These are phyloP conservation scores for Boletellus emodensis DNA, from an alignment of 768 basidiomycete genomes.

Conservation along the genomic window DNA sequence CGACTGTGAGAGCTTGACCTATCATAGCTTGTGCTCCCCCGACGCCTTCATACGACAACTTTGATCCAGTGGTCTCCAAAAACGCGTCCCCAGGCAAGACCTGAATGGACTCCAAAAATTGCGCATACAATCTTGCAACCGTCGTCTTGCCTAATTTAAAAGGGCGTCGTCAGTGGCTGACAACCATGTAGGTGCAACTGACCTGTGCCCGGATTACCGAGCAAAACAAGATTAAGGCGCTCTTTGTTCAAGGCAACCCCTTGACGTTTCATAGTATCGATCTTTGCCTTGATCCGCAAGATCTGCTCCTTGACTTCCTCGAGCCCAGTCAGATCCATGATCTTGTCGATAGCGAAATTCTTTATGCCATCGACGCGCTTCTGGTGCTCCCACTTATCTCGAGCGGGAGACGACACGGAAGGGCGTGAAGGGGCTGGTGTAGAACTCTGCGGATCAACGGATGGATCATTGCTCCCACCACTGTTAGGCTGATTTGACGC, in stretches of 20 bases:
- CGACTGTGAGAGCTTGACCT: slow-evolving; percentile 42
- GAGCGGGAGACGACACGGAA: neutral
- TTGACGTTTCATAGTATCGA: slow-evolving; percentile 49
- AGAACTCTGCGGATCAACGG: neutral
- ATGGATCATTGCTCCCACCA: neutral
- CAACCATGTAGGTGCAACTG: slow-evolving; percentile 52
- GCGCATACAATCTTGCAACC: slow-evolving; percentile 53
- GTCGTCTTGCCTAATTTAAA: neutral
- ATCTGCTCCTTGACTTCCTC: slow-evolving; percentile 60
- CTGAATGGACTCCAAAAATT: slow-evolving; percentile 53
- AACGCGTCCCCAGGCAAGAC: slow-evolving; percentile 52
- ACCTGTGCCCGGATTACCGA: slow-evolving; percentile 73
- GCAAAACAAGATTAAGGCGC: slow-evolving; percentile 55
- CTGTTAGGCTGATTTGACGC: neutral
- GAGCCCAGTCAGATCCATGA: slow-evolving; percentile 66
- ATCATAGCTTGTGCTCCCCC: slow-evolving; percentile 27
- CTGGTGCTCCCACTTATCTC: slow-evolving; percentile 1
- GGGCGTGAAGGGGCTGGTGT: neutral
- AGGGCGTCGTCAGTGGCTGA: neutral
- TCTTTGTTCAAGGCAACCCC: slow-evolving; percentile 46
- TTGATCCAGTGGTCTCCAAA: slow-evolving; percentile 60
- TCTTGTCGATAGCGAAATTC: slow-evolving; percentile 52
- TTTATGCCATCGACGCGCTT: slow-evolving; percentile 51
- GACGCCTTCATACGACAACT: slow-evolving; percentile 56
- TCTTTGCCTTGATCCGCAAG: slow-evolving; percentile 51